These are phyloP conservation scores for Apiotrichum brassicae DNA, from an alignment of 1,284 basidiomycete genomes.

Conservation along the genomic window DNA sequence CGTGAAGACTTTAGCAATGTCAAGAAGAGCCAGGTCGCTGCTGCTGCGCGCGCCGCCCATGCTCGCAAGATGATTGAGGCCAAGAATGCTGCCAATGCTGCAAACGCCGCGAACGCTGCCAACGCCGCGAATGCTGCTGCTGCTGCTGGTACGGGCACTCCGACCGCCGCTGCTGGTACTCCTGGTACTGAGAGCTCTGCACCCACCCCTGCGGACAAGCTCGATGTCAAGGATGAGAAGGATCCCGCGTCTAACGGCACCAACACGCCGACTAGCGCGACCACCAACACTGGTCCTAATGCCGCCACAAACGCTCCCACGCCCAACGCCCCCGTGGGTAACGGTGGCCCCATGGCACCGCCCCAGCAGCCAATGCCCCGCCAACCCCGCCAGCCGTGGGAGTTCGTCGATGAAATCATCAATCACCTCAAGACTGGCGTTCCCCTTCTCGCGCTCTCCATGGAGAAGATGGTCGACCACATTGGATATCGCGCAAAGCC, in stretches of 20 bases:
- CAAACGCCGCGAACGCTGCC: slow-evolving; percentile 25
- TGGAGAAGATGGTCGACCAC: slow-evolving; percentile 98
- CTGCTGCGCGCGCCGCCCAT: slow-evolving; percentile 13
- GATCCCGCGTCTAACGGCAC: slow-evolving; percentile 21
- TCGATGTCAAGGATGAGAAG: slow-evolving; percentile 22
- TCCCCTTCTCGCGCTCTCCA: slow-evolving; percentile 85
- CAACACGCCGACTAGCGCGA: slow-evolving; percentile 7
- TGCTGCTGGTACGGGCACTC: slow-evolving; percentile 37
- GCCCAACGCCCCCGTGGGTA: slow-evolving; percentile 10
- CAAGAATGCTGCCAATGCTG: slow-evolving; percentile 41
- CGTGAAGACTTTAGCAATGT: slow-evolving; percentile 70
- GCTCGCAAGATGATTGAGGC: slow-evolving; percentile 27
- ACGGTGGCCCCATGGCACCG: slow-evolving; percentile 25
- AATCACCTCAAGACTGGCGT: slow-evolving; percentile 94
- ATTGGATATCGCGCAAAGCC: slow-evolving; percentile 88
- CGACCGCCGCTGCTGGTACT: background rate
- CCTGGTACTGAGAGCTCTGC: background rate
- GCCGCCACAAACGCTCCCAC: background rate
- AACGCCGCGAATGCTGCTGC: slow-evolving; percentile 47
- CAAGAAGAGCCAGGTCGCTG: slow-evolving; percentile 37
- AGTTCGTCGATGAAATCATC: slow-evolving; percentile 89
- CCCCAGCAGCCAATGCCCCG: slow-evolving; percentile 48
- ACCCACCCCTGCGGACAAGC: slow-evolving; percentile 5
- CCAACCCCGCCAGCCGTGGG: slow-evolving; percentile 67
- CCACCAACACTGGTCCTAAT: too few relatives aligned